These are phyloP conservation scores for Alternaria tenuissima DNA, from an alignment of 2,329 filamentous ascomycete genomes.

Conservation along the genomic window DNA sequence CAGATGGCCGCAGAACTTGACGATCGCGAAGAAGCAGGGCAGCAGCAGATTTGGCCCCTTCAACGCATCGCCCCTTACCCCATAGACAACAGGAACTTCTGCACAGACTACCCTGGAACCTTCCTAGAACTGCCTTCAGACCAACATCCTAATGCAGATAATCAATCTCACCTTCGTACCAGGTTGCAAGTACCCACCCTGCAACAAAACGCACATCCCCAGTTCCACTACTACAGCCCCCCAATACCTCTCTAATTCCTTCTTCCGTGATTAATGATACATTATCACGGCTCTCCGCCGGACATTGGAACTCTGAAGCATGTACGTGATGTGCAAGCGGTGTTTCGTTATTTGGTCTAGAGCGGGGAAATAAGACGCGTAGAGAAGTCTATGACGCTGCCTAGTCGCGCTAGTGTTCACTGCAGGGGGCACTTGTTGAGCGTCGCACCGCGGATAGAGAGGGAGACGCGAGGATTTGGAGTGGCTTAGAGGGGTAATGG, in stretches of 20 bases:
- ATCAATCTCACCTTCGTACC: background rate
- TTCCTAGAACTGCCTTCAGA: background rate
- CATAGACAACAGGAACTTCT: background rate
- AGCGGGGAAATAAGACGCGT: background rate
- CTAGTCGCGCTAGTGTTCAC: constrained; percentile 11
- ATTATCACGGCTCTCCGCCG: constrained; percentile 33
- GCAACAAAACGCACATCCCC: constrained; percentile 1
- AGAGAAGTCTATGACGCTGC: constrained; percentile 22
- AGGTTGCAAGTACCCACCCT: background rate
- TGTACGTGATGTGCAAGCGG: background rate
- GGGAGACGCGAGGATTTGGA: background rate
- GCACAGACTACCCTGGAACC: background rate
- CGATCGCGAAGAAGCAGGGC: background rate
- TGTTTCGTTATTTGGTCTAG: constrained; percentile 2
- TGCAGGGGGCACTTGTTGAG: background rate
- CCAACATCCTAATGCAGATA: background rate
- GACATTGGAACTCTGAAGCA: background rate
- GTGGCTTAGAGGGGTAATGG: background rate
- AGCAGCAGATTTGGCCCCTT: background rate
- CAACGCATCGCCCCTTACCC: background rate
- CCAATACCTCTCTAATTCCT: constrained; percentile 8
- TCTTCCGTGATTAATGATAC: background rate
- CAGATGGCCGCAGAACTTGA: background rate
- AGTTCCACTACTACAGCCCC: background rate
- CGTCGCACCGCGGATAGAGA: background rate